Evolutionary conservation across 306 rosid genomes (phyloP).

Genomic region (Castanea crenata): DNA sequence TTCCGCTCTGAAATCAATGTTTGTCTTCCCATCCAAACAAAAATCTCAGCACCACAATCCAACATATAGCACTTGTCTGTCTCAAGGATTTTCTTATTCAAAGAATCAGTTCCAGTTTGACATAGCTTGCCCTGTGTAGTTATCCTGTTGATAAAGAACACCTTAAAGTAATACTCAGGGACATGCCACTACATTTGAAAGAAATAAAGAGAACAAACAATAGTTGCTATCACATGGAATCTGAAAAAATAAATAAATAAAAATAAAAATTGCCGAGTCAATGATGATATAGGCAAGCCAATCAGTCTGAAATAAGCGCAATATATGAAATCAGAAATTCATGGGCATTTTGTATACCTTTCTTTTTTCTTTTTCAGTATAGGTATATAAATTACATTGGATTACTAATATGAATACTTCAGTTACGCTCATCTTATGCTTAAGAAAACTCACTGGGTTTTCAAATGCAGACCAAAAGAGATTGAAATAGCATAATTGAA

Average conservation of each 20-base stretch:
- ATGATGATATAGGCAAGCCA: slow-evolving; percentile 6
- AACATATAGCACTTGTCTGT: slow-evolving; percentile 86
- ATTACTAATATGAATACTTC: neutral
- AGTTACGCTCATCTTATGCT: neutral
- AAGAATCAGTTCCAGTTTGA: slow-evolving; percentile 44
- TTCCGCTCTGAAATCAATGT: slow-evolving; percentile 77
- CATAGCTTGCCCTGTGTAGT: slow-evolving; percentile 70
- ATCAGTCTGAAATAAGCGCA: neutral
- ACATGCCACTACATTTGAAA: neutral
- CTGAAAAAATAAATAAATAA: neutral
- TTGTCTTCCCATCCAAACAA: slow-evolving; percentile 92
- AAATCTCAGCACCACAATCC: slow-evolving; percentile 77
- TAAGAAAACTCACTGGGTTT: neutral
- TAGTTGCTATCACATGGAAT: slow-evolving; percentile 7
- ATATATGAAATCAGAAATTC: neutral
- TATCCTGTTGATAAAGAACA: slow-evolving; percentile 58
- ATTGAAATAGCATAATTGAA: slow-evolving; percentile 5
- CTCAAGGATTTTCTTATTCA: slow-evolving; percentile 73
- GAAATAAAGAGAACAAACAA: neutral
- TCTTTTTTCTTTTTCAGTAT: neutral
- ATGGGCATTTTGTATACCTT: neutral
- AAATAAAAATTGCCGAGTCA: neutral
- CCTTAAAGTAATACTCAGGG: neutral
- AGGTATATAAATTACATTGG: neutral
- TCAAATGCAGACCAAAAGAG: slow-evolving; percentile 7